Percentiles rank a stretch among this genome's conserved stretches.
Evolutionary conservation across 257 asterid species (phyloP).

Genomic region (Coffea canephora): DNA sequence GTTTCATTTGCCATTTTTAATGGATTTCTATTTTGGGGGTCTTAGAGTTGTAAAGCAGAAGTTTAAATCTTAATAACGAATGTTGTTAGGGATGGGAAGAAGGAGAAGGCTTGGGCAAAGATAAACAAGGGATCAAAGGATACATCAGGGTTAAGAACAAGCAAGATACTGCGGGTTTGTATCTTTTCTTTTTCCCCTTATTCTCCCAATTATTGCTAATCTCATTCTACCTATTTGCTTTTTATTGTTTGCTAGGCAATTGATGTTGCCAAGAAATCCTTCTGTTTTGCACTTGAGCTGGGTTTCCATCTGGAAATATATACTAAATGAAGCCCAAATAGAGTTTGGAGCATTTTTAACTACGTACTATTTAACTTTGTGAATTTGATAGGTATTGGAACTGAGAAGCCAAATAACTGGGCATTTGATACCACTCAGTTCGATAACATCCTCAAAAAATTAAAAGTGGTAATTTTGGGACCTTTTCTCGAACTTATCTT

Average conservation of each 20-base stretch:
- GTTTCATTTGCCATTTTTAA: background rate
- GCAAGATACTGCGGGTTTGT: conserved; percentile 76
- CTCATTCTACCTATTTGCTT: background rate
- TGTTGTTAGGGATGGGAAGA: conserved; percentile 93
- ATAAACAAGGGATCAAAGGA: conserved; percentile 97
- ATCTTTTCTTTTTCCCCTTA: background rate
- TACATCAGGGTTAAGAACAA: conserved; percentile 81
- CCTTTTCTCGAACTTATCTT: conserved; percentile 1
- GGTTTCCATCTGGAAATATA: background rate
- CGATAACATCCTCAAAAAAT: conserved; percentile 84
- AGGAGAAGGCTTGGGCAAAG: conserved; percentile 98
- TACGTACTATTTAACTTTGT: conserved; percentile 6
- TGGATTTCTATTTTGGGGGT: background rate
- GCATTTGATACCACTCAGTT: conserved; percentile 96
- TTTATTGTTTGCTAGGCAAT: too few species aligned
- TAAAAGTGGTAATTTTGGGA: conserved; percentile 67
- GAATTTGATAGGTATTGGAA: conserved; percentile 64
- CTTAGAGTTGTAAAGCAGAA: background rate
- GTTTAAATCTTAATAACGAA: conserved; percentile 3
- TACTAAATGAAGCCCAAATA: background rate
- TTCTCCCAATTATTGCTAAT: background rate
- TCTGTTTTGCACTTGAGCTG: background rate
- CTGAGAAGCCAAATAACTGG: conserved; percentile 80
- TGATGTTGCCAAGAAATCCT: background rate
- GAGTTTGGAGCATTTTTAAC: background rate